A percentile compares a stretch with the other conserved stretches of the same genome.
Conservation (phyloP, 805 yeast species). For the Hanseniaspora valbyensis region DNA sequence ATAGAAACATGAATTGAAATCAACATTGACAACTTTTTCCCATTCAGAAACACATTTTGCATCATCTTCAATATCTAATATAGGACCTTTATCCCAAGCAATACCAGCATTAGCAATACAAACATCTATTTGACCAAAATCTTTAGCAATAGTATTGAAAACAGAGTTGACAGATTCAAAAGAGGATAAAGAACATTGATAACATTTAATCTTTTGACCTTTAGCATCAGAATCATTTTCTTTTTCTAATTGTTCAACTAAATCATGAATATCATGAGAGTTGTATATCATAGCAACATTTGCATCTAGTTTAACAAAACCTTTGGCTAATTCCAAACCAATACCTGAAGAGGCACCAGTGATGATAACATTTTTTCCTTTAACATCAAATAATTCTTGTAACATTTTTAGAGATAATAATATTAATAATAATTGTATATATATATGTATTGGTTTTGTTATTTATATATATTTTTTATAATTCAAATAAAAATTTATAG, state of each 20-base stretch:
- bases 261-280: conserved; percentile 37
- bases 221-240: conserved; percentile 51
- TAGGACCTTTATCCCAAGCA: conserved; percentile 61
- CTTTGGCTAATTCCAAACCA: conserved; percentile 72
- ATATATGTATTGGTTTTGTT: conserved; percentile 1
- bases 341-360: conserved; percentile 84
- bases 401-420: conserved; percentile 42
- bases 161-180: conserved; percentile 23
- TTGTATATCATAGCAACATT: conserved; percentile 63
- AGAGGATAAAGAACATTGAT: conserved; percentile 26
- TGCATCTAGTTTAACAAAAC: conserved; percentile 80
- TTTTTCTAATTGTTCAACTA: conserved; percentile 33
- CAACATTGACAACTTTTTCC: conserved; percentile 61
- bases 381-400: conserved; percentile 49
- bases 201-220: conserved; percentile 52
- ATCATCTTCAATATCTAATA: conserved; percentile 36
- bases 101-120: conserved; percentile 88
- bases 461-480: background rate
- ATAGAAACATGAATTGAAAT: conserved; percentile 70
- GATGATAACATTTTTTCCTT: conserved; percentile 71
- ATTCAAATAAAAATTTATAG: no score
- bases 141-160: conserved; percentile 37
- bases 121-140: conserved; percentile 71
- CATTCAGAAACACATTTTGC: conserved; percentile 42
- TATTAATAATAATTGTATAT: conserved; percentile 37